A percentile compares a stretch with the other conserved stretches of the same genome.
Evolutionary conservation across 2,329 filamentous ascomycete species (phyloP).

Genomic region (Aaosphaeria pasadenensis): DNA sequence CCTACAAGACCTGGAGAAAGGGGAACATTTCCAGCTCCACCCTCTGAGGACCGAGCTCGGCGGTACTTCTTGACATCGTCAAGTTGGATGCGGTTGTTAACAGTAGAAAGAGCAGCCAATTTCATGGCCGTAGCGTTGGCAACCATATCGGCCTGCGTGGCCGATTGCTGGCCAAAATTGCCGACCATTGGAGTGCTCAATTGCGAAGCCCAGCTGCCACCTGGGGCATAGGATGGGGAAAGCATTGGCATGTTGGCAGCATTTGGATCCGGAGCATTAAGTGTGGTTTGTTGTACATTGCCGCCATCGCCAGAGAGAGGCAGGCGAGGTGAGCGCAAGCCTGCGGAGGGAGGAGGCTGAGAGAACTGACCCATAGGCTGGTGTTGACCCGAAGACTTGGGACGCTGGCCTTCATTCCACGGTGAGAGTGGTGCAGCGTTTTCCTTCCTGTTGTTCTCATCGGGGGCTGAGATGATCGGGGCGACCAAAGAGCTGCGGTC

Average conservation of each 20-base stretch:
- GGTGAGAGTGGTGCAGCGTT: slow-evolving; percentile 69
- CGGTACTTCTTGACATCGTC: slow-evolving; percentile 97
- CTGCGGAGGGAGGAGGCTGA: slow-evolving; percentile 73
- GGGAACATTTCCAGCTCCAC: slow-evolving; percentile 57
- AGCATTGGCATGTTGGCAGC: slow-evolving; percentile 74
- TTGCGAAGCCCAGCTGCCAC: slow-evolving; percentile 98
- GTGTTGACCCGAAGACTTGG: slow-evolving; percentile 76
- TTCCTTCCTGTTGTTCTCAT: slow-evolving; percentile 61
- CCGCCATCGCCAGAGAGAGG: slow-evolving; percentile 61
- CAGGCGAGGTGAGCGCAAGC: slow-evolving; percentile 76
- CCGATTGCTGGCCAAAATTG: slow-evolving; percentile 64
- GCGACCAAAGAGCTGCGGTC: slow-evolving; percentile 71
- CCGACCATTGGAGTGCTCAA: slow-evolving; percentile 94
- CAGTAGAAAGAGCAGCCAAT: slow-evolving; percentile 89
- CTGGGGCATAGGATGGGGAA: slow-evolving; percentile 72
- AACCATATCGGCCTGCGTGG: slow-evolving; percentile 90
- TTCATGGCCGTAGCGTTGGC: slow-evolving; percentile 99
- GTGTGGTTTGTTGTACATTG: slow-evolving; percentile 79
- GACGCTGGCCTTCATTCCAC: slow-evolving; percentile 70
- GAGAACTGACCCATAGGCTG: slow-evolving; percentile 83
- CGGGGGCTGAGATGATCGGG: slow-evolving; percentile 70
- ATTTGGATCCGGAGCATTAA: slow-evolving; percentile 69
- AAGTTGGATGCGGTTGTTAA: slow-evolving; percentile 95
- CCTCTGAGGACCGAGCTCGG: slow-evolving; percentile 84
- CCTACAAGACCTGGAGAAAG: slow-evolving; percentile 64